These are phyloP conservation scores for Schwanniomyces vanrijiae DNA, from an alignment of 805 yeast genomes.

Conservation along the genomic window DNA sequence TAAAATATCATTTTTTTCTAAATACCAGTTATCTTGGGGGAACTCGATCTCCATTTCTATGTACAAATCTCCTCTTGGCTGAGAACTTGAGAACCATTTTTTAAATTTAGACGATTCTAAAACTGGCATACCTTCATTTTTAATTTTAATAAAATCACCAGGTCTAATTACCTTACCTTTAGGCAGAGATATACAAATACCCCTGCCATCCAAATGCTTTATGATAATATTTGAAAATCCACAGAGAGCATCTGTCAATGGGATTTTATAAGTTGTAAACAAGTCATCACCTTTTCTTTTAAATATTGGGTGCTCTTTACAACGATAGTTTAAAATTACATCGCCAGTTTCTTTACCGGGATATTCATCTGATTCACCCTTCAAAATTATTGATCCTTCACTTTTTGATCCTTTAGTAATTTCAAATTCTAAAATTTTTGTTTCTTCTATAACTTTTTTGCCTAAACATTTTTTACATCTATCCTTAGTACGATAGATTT, in stretches of 20 bases:
- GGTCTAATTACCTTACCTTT: conserved; percentile 82
- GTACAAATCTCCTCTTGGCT: conserved; percentile 64
- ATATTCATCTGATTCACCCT: conserved; percentile 75
- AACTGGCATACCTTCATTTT: conserved; percentile 84
- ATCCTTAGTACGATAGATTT: conserved; percentile 59
- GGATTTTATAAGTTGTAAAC: conserved; percentile 55
- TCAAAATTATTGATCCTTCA: conserved; percentile 59
- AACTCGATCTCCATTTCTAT: conserved; percentile 72
- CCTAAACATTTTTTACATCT: conserved; percentile 79
- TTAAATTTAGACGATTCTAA: conserved; percentile 17
- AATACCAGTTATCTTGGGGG: conserved; percentile 83
- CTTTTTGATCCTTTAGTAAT: conserved; percentile 69
- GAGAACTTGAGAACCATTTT: conserved; percentile 28
- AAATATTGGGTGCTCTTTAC: conserved; percentile 49
- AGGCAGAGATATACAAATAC: conserved; percentile 62
- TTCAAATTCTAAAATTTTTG: conserved; percentile 73
- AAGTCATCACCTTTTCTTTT: conserved; percentile 64
- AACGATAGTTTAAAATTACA: conserved; percentile 61
- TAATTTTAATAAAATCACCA: conserved; percentile 61
- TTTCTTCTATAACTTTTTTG: conserved; percentile 56
- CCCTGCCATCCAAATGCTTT: conserved; percentile 79
- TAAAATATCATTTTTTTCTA: conserved; percentile 64
- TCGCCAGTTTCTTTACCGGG: conserved; percentile 78
- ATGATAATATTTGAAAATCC: conserved; percentile 71
- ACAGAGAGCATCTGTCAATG: conserved; percentile 79